phyloP scores from a whole-genome alignment of 1,139 yeast species.

The Candida mesenterica region DNA sequence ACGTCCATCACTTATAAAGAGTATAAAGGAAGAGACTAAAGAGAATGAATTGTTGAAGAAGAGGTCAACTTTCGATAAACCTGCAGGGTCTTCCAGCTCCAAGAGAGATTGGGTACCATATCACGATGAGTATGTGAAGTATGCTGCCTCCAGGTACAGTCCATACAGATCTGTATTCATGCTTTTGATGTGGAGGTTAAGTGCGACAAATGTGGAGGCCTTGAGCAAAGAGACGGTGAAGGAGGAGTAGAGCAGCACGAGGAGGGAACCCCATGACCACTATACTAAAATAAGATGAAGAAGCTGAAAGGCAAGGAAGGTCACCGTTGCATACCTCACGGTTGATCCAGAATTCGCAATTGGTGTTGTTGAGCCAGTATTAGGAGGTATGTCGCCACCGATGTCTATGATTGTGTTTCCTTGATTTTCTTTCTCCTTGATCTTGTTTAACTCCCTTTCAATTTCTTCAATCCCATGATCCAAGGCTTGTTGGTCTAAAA shows the following conservation, averaged over 20 bases:
- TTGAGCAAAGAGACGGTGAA: constrained; percentile 20
- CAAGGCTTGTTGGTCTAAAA: constrained; percentile 23
- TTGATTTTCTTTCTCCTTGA: constrained; percentile 18
- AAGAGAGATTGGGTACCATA: constrained; percentile 58
- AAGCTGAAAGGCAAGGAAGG: too few relatives aligned
- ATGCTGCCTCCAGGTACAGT: constrained; percentile 54
- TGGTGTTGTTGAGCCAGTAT: too few relatives aligned
- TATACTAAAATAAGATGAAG: too few relatives aligned
- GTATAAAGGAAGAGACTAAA: constrained; percentile 35
- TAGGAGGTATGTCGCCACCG: constrained; percentile 29
- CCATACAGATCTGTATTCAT: constrained; percentile 73
- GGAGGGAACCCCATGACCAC: too few relatives aligned
- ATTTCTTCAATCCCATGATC: constrained; percentile 41
- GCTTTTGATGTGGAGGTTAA: constrained; percentile 72
- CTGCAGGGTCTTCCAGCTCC: constrained; percentile 22
- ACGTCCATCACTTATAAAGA: constrained; percentile 51
- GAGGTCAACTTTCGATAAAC: constrained; percentile 39
- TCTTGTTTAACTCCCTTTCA: constrained; percentile 34
- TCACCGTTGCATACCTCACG: too few relatives aligned
- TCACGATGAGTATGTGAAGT: constrained; percentile 57
- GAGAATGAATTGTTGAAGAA: constrained; percentile 27
- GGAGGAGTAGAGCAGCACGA: constrained; percentile 2
- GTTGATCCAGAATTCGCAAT: too few relatives aligned
- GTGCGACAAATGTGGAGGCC: constrained; percentile 58
- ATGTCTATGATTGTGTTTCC: constrained; percentile 26